Conservation (phyloP, 2,329 filamentous ascomycete genomes). For the Sporothrix pseudoabietina region DNA sequence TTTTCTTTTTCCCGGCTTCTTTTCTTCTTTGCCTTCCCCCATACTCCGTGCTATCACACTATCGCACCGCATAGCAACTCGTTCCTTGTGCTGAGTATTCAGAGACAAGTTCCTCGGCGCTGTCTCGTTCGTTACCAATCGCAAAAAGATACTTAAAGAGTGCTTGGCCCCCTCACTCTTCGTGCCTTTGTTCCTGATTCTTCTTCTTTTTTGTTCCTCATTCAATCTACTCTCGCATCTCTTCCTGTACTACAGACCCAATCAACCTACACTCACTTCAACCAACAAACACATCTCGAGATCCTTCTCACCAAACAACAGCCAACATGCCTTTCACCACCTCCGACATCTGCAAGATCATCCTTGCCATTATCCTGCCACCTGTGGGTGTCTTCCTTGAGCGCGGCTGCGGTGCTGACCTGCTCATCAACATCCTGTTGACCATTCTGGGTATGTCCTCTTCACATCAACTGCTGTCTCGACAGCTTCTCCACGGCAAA, state of each 20-base stretch:
- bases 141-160: constrained; percentile 21
- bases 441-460: constrained; percentile 64
- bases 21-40: not conserved
- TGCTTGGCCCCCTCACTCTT: not conserved
- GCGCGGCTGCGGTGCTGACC: constrained; percentile 81
- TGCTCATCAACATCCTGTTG: constrained; percentile 90
- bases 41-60: not conserved
- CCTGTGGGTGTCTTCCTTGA: constrained; percentile 93
- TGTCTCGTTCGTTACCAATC: not conserved
- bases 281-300: not conserved
- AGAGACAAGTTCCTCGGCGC: constrained; percentile 15
- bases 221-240: constrained; percentile 5
- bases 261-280: not conserved
- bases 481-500: no score
- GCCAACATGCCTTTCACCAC: constrained; percentile 61
- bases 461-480: not conserved
- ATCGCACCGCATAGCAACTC: not conserved
- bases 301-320: constrained; percentile 5
- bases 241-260: not conserved
- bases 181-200: constrained; percentile 1
- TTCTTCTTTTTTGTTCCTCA: not conserved
- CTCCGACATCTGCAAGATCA: constrained; percentile 65
- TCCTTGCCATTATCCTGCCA: constrained; percentile 86
- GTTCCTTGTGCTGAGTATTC: constrained; percentile 7
- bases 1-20: not conserved